Percentiles rank a stretch among this genome's conserved stretches.
These are phyloP conservation scores for Aspergillus novofumigatus DNA, from an alignment of 2,329 filamentous ascomycete genomes.

Conservation along the genomic window DNA sequence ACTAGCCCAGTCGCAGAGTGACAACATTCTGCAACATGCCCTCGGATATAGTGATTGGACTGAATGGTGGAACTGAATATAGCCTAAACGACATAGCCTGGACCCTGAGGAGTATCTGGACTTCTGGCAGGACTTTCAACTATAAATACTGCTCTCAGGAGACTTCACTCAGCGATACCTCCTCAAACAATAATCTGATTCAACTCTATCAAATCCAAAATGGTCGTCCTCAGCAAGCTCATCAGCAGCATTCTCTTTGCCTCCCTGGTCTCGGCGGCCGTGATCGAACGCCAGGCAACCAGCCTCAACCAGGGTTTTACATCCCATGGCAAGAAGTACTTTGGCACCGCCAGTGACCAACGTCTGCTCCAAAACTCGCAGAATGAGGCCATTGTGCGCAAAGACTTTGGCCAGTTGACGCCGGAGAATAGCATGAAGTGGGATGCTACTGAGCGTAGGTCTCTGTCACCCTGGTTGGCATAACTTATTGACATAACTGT, in stretches of 20 bases:
- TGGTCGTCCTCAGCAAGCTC: constrained; percentile 8
- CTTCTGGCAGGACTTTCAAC: neutral
- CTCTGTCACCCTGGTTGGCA: neutral
- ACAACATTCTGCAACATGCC: neutral
- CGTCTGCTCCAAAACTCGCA: constrained; percentile 54
- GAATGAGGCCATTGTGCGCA: constrained; percentile 55
- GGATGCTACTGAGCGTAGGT: constrained; percentile 54
- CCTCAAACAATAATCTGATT: neutral
- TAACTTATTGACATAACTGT: neutral
- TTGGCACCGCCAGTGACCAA: constrained; percentile 55
- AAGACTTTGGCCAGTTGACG: constrained; percentile 63
- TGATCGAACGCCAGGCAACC: constrained; percentile 12
- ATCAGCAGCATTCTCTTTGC: constrained; percentile 1
- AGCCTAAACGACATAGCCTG: neutral
- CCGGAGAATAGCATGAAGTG: constrained; percentile 64
- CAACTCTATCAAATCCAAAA: neutral
- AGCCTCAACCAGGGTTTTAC: constrained; percentile 55
- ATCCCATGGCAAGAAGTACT: constrained; percentile 63
- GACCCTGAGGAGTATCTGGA: neutral
- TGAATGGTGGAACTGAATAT: neutral
- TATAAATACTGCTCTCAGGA: neutral
- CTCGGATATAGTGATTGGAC: neutral
- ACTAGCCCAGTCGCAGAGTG: neutral
- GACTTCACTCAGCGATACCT: neutral
- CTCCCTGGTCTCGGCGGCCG: constrained; percentile 3